Evolutionary conservation across 176 grass and related monocot genomes (phyloP).

Genomic region (Raddia guianensis): DNA sequence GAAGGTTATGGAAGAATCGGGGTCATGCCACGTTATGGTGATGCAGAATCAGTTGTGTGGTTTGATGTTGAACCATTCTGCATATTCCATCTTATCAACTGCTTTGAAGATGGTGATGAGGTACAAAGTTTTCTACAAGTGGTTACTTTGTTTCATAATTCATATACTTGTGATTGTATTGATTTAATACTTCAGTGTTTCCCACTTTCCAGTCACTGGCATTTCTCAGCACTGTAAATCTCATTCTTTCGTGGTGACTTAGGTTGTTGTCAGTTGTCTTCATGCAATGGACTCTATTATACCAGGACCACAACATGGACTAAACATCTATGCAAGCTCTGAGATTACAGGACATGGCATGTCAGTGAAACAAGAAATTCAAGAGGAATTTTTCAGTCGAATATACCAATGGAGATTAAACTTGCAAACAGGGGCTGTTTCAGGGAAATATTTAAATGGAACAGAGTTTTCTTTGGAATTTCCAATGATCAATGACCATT

Average conservation of each 20-base stretch:
- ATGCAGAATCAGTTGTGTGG: constrained; percentile 60
- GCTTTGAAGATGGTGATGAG: constrained; percentile 59
- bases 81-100: constrained; percentile 59
- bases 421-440: constrained; percentile 43
- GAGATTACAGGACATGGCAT: constrained; percentile 5
- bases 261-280: constrained; percentile 51
- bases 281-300: constrained; percentile 50
- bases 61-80: constrained; percentile 60
- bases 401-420: constrained; percentile 62
- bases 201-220: neutral
- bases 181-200: neutral
- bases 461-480: constrained; percentile 51
- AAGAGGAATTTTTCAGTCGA: constrained; percentile 19
- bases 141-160: neutral
- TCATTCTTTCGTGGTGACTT: constrained; percentile 8
- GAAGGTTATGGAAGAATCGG: constrained; percentile 60
- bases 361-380: constrained; percentile 12
- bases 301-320: constrained; percentile 36
- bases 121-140: constrained; percentile 32
- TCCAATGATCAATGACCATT: constrained; percentile 50
- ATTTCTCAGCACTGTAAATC: neutral
- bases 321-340: constrained; percentile 15
- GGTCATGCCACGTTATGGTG: constrained; percentile 57
- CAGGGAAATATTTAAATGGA: constrained; percentile 50
- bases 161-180: neutral